phyloP scores from a whole-genome alignment of 768 basidiomycete species.

The Pleurotus platypus region DNA sequence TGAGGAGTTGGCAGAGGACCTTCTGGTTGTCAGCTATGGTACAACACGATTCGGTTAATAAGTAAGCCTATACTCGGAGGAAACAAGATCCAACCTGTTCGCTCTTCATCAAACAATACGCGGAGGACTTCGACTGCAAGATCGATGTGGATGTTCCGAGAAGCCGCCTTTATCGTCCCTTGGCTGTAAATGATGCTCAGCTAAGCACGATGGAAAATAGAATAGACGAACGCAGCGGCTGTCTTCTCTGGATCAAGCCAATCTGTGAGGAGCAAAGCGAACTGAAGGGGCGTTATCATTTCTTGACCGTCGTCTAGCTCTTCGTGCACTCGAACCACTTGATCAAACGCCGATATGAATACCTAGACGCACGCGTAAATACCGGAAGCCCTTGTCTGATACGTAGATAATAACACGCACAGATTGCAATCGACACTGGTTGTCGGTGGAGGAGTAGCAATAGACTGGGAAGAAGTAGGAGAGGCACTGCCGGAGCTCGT shows the following conservation, averaged over 20 bases:
- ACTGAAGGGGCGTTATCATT: conserved; percentile 70
- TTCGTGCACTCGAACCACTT: conserved; percentile 52
- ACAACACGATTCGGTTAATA: neutral
- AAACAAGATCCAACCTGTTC: conserved; percentile 30
- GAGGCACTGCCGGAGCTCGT: conserved; percentile 85
- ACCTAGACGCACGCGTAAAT: conserved; percentile 41
- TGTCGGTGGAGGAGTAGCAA: conserved; percentile 78
- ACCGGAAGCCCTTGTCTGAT: neutral
- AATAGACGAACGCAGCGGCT: conserved; percentile 34
- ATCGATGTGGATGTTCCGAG: conserved; percentile 46
- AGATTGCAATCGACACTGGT: conserved; percentile 65
- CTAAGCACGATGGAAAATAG: conserved; percentile 6
- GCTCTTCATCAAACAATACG: conserved; percentile 44
- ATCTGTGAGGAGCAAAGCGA: conserved; percentile 77
- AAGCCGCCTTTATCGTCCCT: conserved; percentile 10
- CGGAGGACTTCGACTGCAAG: conserved; percentile 53
- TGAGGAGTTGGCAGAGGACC: conserved; percentile 57
- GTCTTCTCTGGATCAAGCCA: conserved; percentile 86
- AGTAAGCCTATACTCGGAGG: neutral
- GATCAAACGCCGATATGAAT: conserved; percentile 64
- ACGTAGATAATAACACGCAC: conserved; percentile 22
- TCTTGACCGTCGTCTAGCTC: conserved; percentile 70
- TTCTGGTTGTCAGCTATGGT: conserved; percentile 58
- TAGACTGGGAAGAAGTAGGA: conserved; percentile 96
- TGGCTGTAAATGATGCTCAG: conserved; percentile 10